Evolutionary conservation across 129 eudicot species (phyloP).

Genomic region (Lactuca sativa): DNA sequence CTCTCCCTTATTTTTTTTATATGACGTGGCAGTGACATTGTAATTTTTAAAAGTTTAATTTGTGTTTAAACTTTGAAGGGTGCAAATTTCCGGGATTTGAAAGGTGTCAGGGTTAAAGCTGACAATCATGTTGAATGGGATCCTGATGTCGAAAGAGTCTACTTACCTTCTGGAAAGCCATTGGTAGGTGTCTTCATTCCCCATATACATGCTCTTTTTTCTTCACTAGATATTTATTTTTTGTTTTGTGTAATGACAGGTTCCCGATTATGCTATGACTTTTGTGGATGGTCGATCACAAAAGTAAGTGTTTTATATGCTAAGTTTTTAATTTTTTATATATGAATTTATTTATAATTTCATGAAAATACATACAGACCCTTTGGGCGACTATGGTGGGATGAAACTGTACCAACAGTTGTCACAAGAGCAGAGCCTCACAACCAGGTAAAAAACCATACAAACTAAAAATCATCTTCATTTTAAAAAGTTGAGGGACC

Average conservation of each 20-base stretch:
- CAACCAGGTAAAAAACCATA: conserved; percentile 43
- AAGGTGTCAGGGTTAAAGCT: conserved; percentile 47
- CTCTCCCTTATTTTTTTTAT: neutral
- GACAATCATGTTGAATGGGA: conserved; percentile 69
- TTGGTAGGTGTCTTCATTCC: conserved; percentile 38
- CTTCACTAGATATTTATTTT: neutral
- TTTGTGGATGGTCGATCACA: conserved; percentile 59
- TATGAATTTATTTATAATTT: neutral
- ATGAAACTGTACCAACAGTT: conserved; percentile 74
- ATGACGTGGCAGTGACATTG: too few relatives aligned
- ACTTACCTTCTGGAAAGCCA: conserved; percentile 58
- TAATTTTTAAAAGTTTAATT: neutral
- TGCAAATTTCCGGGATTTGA: conserved; percentile 71
- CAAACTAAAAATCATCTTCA: too few relatives aligned
- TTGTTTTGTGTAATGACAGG: conserved; percentile 32
- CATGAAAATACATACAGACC: conserved; percentile 45
- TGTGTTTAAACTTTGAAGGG: conserved; percentile 41
- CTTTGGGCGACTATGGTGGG: conserved; percentile 84
- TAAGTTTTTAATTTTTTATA: neutral
- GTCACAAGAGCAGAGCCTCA: conserved; percentile 81
- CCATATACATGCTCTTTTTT: neutral
- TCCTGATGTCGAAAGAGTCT: conserved; percentile 45
- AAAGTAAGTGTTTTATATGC: conserved; percentile 41
- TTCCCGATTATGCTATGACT: conserved; percentile 78
- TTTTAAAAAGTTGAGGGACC: neutral